Percentiles rank a stretch among this genome's conserved stretches.
phyloP scores from a whole-genome alignment of 1,284 basidiomycete genomes.

The Ganoderma lucidum region DNA sequence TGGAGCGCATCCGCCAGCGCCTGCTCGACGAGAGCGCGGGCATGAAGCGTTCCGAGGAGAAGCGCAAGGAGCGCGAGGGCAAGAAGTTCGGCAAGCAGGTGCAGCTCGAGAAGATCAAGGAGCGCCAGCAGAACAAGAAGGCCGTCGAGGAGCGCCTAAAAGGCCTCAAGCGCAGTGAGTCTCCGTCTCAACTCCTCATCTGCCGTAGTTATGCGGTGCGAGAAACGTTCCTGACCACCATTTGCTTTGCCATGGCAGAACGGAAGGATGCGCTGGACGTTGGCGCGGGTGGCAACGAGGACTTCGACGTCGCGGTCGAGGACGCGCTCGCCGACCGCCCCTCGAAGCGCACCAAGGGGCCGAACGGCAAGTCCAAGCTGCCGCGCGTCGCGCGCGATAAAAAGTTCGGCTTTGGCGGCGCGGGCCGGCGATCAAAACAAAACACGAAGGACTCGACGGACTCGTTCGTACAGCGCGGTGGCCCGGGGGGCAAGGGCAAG shows the following conservation, averaged over 20 bases:
- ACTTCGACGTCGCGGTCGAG: constrained; percentile 87
- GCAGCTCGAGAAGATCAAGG: constrained; percentile 85
- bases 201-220: background rate
- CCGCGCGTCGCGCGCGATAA: constrained; percentile 75
- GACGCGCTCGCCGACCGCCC: constrained; percentile 84
- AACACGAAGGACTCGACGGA: constrained; percentile 85
- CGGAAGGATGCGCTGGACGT: constrained; percentile 86
- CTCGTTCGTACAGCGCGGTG: constrained; percentile 58
- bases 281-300: constrained; percentile 71
- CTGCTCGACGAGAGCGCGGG: constrained; percentile 89
- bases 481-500: constrained; percentile 43
- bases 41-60: constrained; percentile 93
- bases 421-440: constrained; percentile 74
- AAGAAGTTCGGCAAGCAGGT: constrained; percentile 99
- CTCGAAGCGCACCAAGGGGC: constrained; percentile 61
- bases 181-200: constrained; percentile 10
- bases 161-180: constrained; percentile 88
- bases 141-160: constrained; percentile 87
- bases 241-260: constrained; percentile 53
- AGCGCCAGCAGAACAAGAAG: constrained; percentile 79
- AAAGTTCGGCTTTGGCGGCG: constrained; percentile 84
- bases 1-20: constrained; percentile 95
- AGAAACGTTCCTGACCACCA: background rate
- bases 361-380: constrained; percentile 49
- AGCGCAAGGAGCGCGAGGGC: constrained; percentile 90